Evolutionary conservation across 2,329 filamentous ascomycete species (phyloP).

Genomic region (Colletotrichum magnum): DNA sequence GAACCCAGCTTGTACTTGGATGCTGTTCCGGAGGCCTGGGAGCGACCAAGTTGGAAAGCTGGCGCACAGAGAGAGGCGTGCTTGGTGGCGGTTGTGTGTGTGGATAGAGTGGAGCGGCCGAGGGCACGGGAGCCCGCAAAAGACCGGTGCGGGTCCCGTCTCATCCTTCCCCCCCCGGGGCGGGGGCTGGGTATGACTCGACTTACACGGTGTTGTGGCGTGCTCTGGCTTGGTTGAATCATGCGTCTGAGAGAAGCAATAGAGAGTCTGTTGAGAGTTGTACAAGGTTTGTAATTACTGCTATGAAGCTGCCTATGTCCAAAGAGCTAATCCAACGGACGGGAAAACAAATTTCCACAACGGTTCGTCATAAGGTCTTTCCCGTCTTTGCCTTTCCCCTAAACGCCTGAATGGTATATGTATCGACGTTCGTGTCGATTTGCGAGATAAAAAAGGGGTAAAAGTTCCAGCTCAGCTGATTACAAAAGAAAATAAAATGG

Average conservation of each 20-base stretch:
- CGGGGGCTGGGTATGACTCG: neutral
- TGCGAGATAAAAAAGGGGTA: conserved; percentile 23
- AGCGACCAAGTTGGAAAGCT: neutral
- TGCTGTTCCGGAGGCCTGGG: neutral
- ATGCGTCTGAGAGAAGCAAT: too few species aligned
- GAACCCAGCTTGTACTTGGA: conserved; percentile 19
- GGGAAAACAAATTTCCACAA: neutral
- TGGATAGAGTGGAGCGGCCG: conserved; percentile 1
- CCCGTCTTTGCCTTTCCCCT: conserved; percentile 34
- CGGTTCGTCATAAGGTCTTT: conserved; percentile 19
- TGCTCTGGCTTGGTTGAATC: neutral
- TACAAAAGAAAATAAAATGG: conserved; percentile 29
- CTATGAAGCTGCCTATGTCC: conserved; percentile 26
- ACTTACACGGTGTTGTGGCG: neutral
- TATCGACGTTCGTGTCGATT: conserved; percentile 19
- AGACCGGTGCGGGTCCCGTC: conserved; percentile 5
- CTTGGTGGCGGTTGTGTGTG: neutral
- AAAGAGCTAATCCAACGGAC: conserved; percentile 15
- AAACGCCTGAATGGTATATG: conserved; percentile 43
- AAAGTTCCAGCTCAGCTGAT: conserved; percentile 24
- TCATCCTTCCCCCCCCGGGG: neutral
- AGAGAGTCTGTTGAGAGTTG: neutral
- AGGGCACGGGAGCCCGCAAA: conserved; percentile 28
- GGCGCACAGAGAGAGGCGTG: neutral
- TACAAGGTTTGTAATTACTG: conserved; percentile 37